A percentile compares a stretch with the other conserved stretches of the same genome.
These are phyloP conservation scores for Cicer judaicum DNA, from an alignment of 306 rosid species.

Conservation along the genomic window DNA sequence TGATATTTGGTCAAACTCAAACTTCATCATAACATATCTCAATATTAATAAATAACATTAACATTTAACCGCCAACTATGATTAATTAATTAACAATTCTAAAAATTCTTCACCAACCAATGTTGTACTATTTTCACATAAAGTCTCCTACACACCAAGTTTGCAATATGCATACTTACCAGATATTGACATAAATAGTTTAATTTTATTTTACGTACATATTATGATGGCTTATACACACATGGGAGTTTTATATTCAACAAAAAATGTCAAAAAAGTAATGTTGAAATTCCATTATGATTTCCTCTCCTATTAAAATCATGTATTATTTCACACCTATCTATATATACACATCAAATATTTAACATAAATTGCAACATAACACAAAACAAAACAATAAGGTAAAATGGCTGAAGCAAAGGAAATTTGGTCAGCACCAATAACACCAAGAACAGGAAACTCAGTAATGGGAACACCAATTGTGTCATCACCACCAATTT, in stretches of 20 bases:
- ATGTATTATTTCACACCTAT: not conserved
- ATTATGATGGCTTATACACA: not conserved
- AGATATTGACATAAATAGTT: not conserved
- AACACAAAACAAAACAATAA: not conserved
- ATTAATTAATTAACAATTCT: not conserved
- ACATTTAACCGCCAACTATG: slow-evolving; percentile 23
- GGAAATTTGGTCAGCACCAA: slow-evolving; percentile 71
- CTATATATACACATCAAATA: slow-evolving; percentile 24
- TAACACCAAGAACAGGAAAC: slow-evolving; percentile 56
- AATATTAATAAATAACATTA: not conserved
- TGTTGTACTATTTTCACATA: not conserved
- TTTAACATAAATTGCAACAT: slow-evolving; percentile 9
- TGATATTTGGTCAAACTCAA: slow-evolving; percentile 16
- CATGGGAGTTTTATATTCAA: not conserved
- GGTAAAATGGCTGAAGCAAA: slow-evolving; percentile 53
- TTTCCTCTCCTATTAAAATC: not conserved
- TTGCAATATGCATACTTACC: slow-evolving; percentile 38
- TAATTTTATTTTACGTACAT: not conserved
- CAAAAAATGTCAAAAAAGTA: slow-evolving; percentile 18
- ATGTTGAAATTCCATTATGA: slow-evolving; percentile 23
- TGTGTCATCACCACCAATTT: slow-evolving; percentile 51
- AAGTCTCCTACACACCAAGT: slow-evolving; percentile 41
- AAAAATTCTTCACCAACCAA: slow-evolving; percentile 27
- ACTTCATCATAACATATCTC: not conserved
- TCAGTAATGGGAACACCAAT: slow-evolving; percentile 48